Base-by-base conservation (phyloP, 306 rosid genomes). In the Acacia confusa region DNA sequence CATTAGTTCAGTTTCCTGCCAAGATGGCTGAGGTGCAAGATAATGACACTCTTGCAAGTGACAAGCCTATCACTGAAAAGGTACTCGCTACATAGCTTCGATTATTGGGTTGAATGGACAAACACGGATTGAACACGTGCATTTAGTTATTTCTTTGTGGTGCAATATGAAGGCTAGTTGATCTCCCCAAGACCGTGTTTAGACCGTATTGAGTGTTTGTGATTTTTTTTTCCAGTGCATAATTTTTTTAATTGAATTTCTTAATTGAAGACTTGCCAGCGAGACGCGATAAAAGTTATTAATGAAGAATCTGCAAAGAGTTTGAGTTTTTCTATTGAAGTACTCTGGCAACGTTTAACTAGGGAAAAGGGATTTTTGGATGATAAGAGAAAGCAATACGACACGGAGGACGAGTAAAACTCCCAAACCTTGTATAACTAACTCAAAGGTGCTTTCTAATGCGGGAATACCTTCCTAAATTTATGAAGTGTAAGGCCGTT, bases 11-110 rank as follows among this genome's bases (percentile, higher is more conserved):
- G 57, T 45, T n/a, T 47, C 41, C 3, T 17, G 77, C 52, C 27
- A 77, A 64, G 32, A 87, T 87, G 90, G 84, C 76, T 20, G 71
- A 38, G 30, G 65, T 0, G 6, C 60, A 64, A 52, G 80, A 63
- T 10, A 82, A 79, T 50, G 82, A 75, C 6, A 32, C 80, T 82
- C 70, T 78, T 75, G 70, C 61, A 2, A 64, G 64, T 27, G 58
- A 12, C 40, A 81, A 78, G 11, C 78, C 86, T 75, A 36, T 84
- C 58, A 75, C 52, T 28, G 78, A 81, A 38, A 75, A 82, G 82
- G 88, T 87, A 70, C 55, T 0, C 15, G 32, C 7, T 63, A 22
- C 55, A 76, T 4, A 60, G 40, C 19, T 63, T 28, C 40, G 1
- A 28, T 28, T 28, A 12, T 60, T 11, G 34, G 4, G 16, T 60